Conservation (phyloP, 2,329 filamentous ascomycete species). For the Fusarium poae region DNA sequence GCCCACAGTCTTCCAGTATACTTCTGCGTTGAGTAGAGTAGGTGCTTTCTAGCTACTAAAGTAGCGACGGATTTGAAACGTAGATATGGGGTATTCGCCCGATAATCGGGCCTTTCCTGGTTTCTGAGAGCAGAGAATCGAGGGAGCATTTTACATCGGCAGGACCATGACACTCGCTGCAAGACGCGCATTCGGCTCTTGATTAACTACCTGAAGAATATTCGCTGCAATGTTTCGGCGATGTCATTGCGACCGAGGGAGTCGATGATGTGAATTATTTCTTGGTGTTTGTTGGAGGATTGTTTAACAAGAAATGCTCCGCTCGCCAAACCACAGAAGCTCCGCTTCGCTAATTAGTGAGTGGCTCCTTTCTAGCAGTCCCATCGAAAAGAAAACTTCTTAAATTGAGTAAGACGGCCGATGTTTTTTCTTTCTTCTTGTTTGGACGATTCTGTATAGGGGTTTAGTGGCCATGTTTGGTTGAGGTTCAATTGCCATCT, state of each 20-base stretch:
- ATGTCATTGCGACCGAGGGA: not conserved
- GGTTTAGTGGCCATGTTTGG: not conserved
- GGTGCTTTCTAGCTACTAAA: not conserved
- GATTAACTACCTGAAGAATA: not conserved
- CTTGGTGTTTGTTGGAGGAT: not conserved
- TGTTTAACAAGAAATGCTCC: not conserved
- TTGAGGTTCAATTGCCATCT: not conserved
- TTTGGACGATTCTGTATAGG: not conserved
- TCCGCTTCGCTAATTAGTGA: conserved; percentile 11
- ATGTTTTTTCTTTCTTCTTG: not conserved
- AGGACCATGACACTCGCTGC: not conserved
- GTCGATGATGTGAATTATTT: not conserved
- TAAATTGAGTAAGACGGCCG: not conserved
- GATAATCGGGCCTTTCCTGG: conserved; percentile 23
- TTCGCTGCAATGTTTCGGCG: not conserved
- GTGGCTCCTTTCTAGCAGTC: not conserved
- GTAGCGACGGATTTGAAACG: not conserved
- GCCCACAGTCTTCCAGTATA: not conserved
- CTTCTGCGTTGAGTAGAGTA: conserved; percentile 14
- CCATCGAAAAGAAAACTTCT: conserved; percentile 8
- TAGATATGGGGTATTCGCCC: conserved; percentile 1
- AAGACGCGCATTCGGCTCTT: not conserved
- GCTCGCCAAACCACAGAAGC: conserved; percentile 1
- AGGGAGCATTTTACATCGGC: not conserved
- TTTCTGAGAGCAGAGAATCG: not conserved